Base-by-base conservation (phyloP, 345 rosid genomes). In the Rhodamnia argentea region DNA sequence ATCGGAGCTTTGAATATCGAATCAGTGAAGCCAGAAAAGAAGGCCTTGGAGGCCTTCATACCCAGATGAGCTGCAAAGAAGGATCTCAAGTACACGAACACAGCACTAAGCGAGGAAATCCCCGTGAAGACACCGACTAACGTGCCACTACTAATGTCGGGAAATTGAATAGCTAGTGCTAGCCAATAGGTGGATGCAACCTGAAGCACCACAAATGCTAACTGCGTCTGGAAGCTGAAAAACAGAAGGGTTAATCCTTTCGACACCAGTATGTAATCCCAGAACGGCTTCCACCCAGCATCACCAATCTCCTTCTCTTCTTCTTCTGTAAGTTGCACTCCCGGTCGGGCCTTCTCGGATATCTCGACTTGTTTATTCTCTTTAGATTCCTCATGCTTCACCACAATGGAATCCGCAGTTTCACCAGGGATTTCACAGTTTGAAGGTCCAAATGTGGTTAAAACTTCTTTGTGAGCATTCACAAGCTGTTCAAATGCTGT, bases 101-200 rank as follows among this genome's bases (percentile, higher is more conserved):
- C 87, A 56, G 94, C 88, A 89, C 96, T 90, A 81, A 92, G 88
- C 32, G 89, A n/a, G 82, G 96, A 91, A 86, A 96, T 90, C n/a
- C 90, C 91, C 15, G 94, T 85, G 86, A 93, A 95, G 64, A 91
- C 92, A 42, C 95, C 96, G 84, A 93, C 90, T 75, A 96, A 88
- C 60, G 88, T 47, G 52, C 88, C 89, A 54, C 44, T 89, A 27
- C 86, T 87, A 82, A 95, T 74, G 47, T 87, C 86, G 23, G 96
- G 95, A 86, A 91, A 78, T 64, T 89, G 92, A 75, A 94, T 93
- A 14, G 93, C 96, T 75, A 87, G 88, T 60, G 97, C 96, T 18
- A 96, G 91, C 98, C 98, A 96, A 56, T 92, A 96, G 52, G 94
- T 94, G 10, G 97, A 83, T 53, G 91, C 93, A 84, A 93, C 94